Evolutionary conservation across 1,284 basidiomycete genomes (phyloP).

Genomic region (Fomitopsis schrenkii): DNA sequence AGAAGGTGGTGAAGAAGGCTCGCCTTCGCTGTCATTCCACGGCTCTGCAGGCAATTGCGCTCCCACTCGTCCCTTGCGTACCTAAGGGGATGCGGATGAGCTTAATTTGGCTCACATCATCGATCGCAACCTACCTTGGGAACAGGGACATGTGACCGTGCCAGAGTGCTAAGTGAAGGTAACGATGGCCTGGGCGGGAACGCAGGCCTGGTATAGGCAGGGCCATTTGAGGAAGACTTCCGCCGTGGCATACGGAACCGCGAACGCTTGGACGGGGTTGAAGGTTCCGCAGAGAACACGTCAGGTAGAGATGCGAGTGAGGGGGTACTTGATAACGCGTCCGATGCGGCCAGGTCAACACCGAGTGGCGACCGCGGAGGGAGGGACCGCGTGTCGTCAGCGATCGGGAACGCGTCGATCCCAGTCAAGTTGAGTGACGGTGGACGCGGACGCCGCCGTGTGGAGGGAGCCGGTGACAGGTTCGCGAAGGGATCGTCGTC

Average conservation of each 20-base stretch:
- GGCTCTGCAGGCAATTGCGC: constrained; percentile 22
- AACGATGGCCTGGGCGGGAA: constrained; percentile 58
- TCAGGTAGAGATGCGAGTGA: constrained; percentile 12
- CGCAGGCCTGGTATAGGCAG: constrained; percentile 57
- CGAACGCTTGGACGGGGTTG: constrained; percentile 17
- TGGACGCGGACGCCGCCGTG: constrained; percentile 14
- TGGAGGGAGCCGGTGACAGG: constrained; percentile 31
- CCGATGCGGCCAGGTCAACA: constrained; percentile 5
- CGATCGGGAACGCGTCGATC: constrained; percentile 11
- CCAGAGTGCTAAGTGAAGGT: constrained; percentile 58
- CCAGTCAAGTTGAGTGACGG: constrained; percentile 18
- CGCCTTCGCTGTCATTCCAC: constrained; percentile 14
- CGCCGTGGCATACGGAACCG: constrained; percentile 23
- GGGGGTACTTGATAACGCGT: constrained; percentile 4
- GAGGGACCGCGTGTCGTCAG: constrained; percentile 7
- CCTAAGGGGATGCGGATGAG: constrained; percentile 10
- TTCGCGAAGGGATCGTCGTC: constrained; percentile 73
- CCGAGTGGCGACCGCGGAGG: constrained; percentile 25
- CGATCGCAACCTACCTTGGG: constrained; percentile 44
- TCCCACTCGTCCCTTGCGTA: constrained; percentile 21
- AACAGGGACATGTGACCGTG: constrained; percentile 49
- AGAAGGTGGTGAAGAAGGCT: constrained; percentile 8
- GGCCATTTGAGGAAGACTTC: constrained; percentile 34
- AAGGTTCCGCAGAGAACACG: constrained; percentile 16
- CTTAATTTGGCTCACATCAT: constrained; percentile 10